Conservation (phyloP, 2,329 filamentous ascomycete genomes). For the Leptographium radiaticola region DNA sequence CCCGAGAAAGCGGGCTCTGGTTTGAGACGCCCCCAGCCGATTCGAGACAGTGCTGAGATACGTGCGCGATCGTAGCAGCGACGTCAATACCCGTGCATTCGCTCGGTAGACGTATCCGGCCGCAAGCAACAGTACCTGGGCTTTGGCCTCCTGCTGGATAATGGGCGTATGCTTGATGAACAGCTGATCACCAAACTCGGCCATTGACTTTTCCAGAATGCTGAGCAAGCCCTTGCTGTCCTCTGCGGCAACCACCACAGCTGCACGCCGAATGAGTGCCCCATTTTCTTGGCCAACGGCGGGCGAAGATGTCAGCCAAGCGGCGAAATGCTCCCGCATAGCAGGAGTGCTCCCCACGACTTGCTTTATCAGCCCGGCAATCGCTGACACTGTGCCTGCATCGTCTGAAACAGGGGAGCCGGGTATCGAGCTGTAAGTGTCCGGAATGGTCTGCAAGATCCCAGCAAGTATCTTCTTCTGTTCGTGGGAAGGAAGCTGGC, state of each 20-base stretch:
- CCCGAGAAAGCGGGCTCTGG: slow-evolving; percentile 65
- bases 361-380: slow-evolving; percentile 40
- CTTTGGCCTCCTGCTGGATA: slow-evolving; percentile 79
- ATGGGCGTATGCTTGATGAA: slow-evolving; percentile 77
- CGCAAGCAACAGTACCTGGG: slow-evolving; percentile 64
- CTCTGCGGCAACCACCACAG: slow-evolving; percentile 42
- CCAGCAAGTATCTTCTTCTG: slow-evolving; percentile 28
- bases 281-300: slow-evolving; percentile 52
- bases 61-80: slow-evolving; percentile 55
- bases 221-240: slow-evolving; percentile 36
- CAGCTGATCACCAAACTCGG: slow-evolving; percentile 70
- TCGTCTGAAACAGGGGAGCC: slow-evolving; percentile 11
- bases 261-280: slow-evolving; percentile 53
- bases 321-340: slow-evolving; percentile 40
- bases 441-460: slow-evolving; percentile 30
- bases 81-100: slow-evolving; percentile 50
- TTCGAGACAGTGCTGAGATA: slow-evolving; percentile 78
- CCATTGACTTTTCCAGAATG: slow-evolving; percentile 55
- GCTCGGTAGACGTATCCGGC: slow-evolving; percentile 63
- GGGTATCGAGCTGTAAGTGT: slow-evolving; percentile 19
- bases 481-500: slow-evolving; percentile 25
- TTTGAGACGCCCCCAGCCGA: slow-evolving; percentile 64
- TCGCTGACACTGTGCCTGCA: slow-evolving; percentile 34
- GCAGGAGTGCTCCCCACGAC: slow-evolving; percentile 33
- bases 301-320: slow-evolving; percentile 52